These are phyloP conservation scores for Beauveria scarabaeidicola DNA, from an alignment of 2,329 filamentous ascomycete genomes.

Conservation along the genomic window DNA sequence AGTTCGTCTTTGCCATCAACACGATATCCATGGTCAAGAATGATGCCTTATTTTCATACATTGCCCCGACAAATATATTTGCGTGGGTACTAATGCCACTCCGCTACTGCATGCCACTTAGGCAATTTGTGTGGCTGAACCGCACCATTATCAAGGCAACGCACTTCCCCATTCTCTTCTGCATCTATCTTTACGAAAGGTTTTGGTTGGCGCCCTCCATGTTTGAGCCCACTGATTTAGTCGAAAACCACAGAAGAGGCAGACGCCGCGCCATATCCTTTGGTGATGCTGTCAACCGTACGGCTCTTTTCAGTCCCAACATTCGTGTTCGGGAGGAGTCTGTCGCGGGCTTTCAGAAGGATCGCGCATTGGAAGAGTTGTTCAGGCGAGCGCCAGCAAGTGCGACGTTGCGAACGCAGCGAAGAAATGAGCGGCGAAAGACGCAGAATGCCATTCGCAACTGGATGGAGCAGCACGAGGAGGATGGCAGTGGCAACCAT, in stretches of 20 bases:
- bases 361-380: slow-evolving; percentile 82
- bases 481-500: slow-evolving; percentile 36
- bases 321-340: slow-evolving; percentile 74
- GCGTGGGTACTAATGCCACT: slow-evolving; percentile 83
- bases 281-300: slow-evolving; percentile 44
- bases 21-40: slow-evolving; percentile 98
- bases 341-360: slow-evolving; percentile 80
- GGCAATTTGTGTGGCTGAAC: slow-evolving; percentile 76
- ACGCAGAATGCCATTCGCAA: slow-evolving; percentile 75
- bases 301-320: slow-evolving; percentile 65
- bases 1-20: slow-evolving; percentile 91
- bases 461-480: slow-evolving; percentile 76
- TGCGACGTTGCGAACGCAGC: slow-evolving; percentile 49
- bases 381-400: slow-evolving; percentile 67
- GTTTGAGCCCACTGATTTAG: slow-evolving; percentile 75
- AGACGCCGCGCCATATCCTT: slow-evolving; percentile 47
- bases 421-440: slow-evolving; percentile 58
- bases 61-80: slow-evolving; percentile 84
- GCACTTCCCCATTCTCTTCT: slow-evolving; percentile 78
- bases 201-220: slow-evolving; percentile 65
- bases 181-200: slow-evolving; percentile 81
- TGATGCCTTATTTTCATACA: slow-evolving; percentile 90
- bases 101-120: slow-evolving; percentile 70
- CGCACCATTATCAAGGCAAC: slow-evolving; percentile 86
- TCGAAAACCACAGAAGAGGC: slow-evolving; percentile 58